Evolutionary conservation across 495 filamentous ascomycete species (phyloP).

Genomic region (Xylaria bambusicola): DNA sequence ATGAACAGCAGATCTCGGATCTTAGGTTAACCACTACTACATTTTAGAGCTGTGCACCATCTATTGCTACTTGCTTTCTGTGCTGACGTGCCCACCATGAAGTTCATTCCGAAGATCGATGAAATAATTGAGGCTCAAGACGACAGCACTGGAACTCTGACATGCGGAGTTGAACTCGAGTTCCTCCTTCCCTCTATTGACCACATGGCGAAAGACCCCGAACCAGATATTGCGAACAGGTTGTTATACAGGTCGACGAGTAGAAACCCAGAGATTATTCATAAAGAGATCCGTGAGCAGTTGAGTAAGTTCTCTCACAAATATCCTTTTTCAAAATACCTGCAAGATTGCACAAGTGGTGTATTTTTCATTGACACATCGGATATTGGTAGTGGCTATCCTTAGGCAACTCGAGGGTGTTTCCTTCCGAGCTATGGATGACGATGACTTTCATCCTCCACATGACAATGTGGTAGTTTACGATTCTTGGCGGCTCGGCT

Average conservation of each 20-base stretch:
- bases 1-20: no score
- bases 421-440: background rate
- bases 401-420: background rate
- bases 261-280: background rate
- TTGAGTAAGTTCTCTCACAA: constrained; percentile 5
- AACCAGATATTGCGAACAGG: constrained; percentile 7
- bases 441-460: constrained; percentile 13
- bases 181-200: constrained; percentile 20
- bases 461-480: constrained; percentile 15
- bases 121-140: constrained; percentile 22
- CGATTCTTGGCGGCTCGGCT: constrained; percentile 22
- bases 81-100: background rate
- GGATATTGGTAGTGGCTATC: background rate
- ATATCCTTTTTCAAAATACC: no score
- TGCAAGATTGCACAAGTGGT: no score
- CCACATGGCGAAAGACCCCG: background rate
- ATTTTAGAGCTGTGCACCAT: background rate
- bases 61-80: background rate
- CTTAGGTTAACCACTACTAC: no score
- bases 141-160: constrained; percentile 16
- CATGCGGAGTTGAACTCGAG: constrained; percentile 29
- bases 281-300: background rate
- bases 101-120: constrained; percentile 18
- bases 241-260: background rate
- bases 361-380: background rate